Percentiles rank a stretch among this genome's conserved stretches.
Evolutionary conservation across 306 rosid species (phyloP).

Genomic region (Notholithocarpus densiflorus): DNA sequence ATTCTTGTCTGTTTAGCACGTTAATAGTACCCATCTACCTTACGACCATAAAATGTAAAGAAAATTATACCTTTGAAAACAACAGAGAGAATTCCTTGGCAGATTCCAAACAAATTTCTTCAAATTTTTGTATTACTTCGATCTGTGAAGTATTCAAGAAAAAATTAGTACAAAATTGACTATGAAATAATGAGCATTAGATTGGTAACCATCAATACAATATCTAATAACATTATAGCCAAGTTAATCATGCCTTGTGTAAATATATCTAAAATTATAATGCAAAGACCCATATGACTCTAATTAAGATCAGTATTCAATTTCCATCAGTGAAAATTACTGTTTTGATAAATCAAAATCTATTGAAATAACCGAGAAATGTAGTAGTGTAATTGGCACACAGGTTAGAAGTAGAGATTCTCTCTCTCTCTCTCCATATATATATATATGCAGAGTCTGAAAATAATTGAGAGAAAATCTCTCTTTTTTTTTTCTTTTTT

Average conservation of each 20-base stretch:
- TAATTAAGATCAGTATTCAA: background rate
- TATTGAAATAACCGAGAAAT: background rate
- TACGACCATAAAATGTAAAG: background rate
- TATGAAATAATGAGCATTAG: constrained; percentile 3
- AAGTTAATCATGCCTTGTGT: background rate
- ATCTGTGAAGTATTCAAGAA: constrained; percentile 47
- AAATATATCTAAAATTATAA: background rate
- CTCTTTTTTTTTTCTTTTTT: background rate
- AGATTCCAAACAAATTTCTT: constrained; percentile 92
- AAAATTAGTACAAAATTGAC: background rate
- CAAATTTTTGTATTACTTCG: constrained; percentile 85
- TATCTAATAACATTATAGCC: background rate
- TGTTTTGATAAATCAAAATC: background rate
- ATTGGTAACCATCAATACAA: background rate
- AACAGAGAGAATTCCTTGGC: constrained; percentile 66
- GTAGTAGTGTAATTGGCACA: background rate
- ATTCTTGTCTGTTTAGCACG: constrained; percentile 5
- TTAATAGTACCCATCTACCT: background rate
- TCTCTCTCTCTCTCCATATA: background rate
- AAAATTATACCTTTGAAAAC: constrained; percentile 62
- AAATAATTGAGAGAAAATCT: background rate
- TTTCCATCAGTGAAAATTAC: background rate
- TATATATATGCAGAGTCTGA: too few relatives aligned
- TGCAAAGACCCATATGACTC: background rate
- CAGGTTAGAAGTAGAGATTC: background rate